A percentile compares a stretch with the other conserved stretches of the same genome.
Conservation (phyloP, 495 filamentous ascomycete genomes). For the Geopyxis carbonaria region DNA sequence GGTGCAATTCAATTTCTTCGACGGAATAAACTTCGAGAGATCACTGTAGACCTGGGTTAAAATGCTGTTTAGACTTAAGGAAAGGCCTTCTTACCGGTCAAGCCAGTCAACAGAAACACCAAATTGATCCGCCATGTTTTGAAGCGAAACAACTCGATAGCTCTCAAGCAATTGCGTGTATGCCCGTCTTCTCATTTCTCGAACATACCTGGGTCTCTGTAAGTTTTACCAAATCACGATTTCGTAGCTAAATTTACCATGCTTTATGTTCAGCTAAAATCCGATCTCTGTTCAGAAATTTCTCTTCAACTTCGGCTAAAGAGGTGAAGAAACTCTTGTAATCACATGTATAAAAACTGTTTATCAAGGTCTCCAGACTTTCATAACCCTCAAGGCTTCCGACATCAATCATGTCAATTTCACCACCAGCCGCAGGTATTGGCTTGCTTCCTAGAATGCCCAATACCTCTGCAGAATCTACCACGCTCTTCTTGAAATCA, state of each 20-base stretch:
- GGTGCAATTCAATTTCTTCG: conserved; percentile 80
- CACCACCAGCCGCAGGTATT: conserved; percentile 48
- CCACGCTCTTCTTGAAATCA: conserved; percentile 96
- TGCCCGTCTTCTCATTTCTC: conserved; percentile 88
- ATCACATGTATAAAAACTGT: conserved; percentile 77
- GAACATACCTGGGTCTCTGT: conserved; percentile 38
- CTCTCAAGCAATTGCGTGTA: conserved; percentile 96
- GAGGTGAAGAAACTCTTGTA: conserved; percentile 87
- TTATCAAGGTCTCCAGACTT: conserved; percentile 72
- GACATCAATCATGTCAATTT: conserved; percentile 58
- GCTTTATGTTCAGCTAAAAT: conserved; percentile 83
- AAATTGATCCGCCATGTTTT: conserved; percentile 91
- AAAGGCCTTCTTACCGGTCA: conserved; percentile 50
- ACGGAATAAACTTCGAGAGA: conserved; percentile 91
- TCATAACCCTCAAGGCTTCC: conserved; percentile 47
- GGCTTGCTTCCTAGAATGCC: conserved; percentile 82
- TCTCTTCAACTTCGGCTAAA: conserved; percentile 78
- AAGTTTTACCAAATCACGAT: not conserved
- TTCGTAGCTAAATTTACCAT: conserved; percentile 41
- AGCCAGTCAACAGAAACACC: conserved; percentile 90
- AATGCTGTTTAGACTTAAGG: not conserved
- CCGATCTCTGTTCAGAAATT: conserved; percentile 82
- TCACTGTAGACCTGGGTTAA: conserved; percentile 39
- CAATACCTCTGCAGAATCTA: conserved; percentile 94
- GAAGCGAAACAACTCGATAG: conserved; percentile 87